Conservation (phyloP, 2,329 filamentous ascomycete genomes). For the Arthrobotrys conoides region DNA sequence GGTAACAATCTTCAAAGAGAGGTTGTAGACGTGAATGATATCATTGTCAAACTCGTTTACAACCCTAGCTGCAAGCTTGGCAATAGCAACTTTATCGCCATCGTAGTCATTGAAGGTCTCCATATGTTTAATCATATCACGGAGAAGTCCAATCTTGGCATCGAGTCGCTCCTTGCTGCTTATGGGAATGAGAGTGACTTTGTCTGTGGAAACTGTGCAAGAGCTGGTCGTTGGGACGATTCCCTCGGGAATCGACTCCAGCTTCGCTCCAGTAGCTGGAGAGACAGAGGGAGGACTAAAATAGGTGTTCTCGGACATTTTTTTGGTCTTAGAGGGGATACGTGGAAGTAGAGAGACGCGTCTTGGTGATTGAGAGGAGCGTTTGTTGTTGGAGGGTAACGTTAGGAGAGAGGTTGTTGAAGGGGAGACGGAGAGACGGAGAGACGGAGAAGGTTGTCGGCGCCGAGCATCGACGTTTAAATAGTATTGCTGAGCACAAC, state of each 20-base stretch:
- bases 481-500: background rate
- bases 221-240: background rate
- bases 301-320: background rate
- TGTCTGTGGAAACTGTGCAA: no score
- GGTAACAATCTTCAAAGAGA: constrained; percentile 6
- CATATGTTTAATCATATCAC: background rate
- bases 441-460: background rate
- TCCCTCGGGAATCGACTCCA: background rate
- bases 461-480: constrained; percentile 4
- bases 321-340: background rate
- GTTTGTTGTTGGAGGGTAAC: background rate
- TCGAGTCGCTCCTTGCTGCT: constrained; percentile 12
- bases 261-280: background rate
- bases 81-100: background rate
- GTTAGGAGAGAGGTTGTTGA: background rate
- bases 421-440: background rate
- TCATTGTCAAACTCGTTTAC: background rate
- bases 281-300: background rate
- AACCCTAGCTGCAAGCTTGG: background rate
- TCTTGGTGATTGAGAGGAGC: background rate
- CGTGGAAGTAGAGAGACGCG: background rate
- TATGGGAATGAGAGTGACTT: background rate
- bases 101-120: constrained; percentile 6
- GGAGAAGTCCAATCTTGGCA: background rate
- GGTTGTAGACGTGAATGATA: background rate